Evolutionary conservation across 495 filamentous ascomycete species (phyloP).

Genomic region (Tetracladium setigerum): DNA sequence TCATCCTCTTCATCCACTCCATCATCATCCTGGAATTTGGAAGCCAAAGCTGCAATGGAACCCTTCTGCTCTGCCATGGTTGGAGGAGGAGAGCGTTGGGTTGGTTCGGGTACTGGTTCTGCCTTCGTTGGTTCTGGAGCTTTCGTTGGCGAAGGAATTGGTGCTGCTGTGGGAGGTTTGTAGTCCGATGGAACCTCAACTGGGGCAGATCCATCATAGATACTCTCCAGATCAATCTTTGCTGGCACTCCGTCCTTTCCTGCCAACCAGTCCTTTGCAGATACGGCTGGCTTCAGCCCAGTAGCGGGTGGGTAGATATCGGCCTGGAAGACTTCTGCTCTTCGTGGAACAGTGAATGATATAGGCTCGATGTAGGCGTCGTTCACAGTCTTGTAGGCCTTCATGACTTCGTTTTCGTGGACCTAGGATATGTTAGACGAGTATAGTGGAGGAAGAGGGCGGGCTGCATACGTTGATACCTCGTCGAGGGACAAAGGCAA

Average conservation of each 20-base stretch:
- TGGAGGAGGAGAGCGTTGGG: slow-evolving; percentile 46
- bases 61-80: slow-evolving; percentile 75
- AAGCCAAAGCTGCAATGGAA: slow-evolving; percentile 75
- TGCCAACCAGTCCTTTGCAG: slow-evolving; percentile 72
- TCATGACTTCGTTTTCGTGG: slow-evolving; percentile 93
- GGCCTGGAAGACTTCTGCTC: slow-evolving; percentile 94
- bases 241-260: slow-evolving; percentile 78
- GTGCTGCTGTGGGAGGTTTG: slow-evolving; percentile 46
- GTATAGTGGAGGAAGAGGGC: not conserved
- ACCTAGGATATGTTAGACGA: slow-evolving; percentile 38
- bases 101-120: slow-evolving; percentile 39
- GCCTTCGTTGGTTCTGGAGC: slow-evolving; percentile 33
- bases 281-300: slow-evolving; percentile 72
- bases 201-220: slow-evolving; percentile 77
- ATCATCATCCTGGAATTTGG: slow-evolving; percentile 74
- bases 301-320: slow-evolving; percentile 87
- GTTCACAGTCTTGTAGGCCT: slow-evolving; percentile 93
- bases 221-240: slow-evolving; percentile 86
- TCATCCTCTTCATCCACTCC: slow-evolving; percentile 51
- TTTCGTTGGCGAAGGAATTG: slow-evolving; percentile 38
- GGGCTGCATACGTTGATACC: slow-evolving; percentile 73
- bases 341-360: slow-evolving; percentile 91
- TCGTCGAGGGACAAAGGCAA: slow-evolving; percentile 92
- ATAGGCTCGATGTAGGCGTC: slow-evolving; percentile 92
- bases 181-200: slow-evolving; percentile 66